Conservation (phyloP, 148 eudicot species). For the Chenopodium quinoa region DNA sequence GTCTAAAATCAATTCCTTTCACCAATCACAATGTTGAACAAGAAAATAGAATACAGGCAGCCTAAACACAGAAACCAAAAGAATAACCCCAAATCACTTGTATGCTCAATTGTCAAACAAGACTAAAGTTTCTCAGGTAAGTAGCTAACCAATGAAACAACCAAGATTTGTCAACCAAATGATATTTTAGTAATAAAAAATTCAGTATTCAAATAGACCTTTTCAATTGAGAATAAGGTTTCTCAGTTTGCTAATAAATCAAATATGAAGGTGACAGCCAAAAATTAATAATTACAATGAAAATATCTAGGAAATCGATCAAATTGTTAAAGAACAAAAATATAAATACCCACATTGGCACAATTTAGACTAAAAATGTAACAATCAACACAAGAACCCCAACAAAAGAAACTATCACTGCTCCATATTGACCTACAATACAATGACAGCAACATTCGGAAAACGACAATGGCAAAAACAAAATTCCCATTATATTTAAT, state of each 20-base stretch:
- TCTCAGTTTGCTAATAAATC: background rate
- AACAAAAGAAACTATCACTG: conserved; percentile 6
- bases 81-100: background rate
- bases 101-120: background rate
- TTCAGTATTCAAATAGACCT: background rate
- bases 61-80: background rate
- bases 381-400: background rate
- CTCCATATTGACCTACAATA: conserved; percentile 17
- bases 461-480: conserved; percentile 14
- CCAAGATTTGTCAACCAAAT: background rate
- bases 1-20: background rate
- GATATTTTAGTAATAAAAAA: background rate
- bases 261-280: background rate
- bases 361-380: background rate
- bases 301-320: background rate
- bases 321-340: background rate
- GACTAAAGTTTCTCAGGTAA: background rate
- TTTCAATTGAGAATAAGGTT: background rate
- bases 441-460: conserved; percentile 7
- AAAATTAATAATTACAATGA: background rate
- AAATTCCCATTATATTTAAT: background rate
- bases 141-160: background rate
- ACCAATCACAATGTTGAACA: background rate
- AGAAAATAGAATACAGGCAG: background rate
- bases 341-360: background rate